Base-by-base conservation (phyloP, 2,329 filamentous ascomycete genomes). In the Epicoccum nigrum region DNA sequence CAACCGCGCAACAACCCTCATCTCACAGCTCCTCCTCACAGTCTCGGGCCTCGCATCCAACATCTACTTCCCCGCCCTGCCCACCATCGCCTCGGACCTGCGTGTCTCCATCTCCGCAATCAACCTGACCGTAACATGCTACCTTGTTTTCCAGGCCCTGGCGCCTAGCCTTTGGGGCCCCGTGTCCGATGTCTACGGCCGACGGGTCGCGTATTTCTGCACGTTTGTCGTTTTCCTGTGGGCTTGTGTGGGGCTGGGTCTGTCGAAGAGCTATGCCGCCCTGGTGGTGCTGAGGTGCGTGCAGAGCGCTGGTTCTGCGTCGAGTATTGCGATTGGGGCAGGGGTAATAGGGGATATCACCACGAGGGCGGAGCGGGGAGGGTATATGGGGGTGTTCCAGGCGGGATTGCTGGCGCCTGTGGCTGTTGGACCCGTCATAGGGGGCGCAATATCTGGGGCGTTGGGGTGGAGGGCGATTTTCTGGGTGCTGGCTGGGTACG, bases 391-490 rank as follows among this genome's bases (percentile, higher is more conserved):
- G 1, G 56, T 74, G 16, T 75, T 76, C 33, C 69, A 74, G 42
- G 71, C 69, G 4, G 74, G 74, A 0, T 38, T 74, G 7, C 56
- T 76, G 1, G 62, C 70, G 3, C 69, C 71, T 9, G 60, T 71
- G 5, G 76, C 78, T 0, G 53, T 83, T 7, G 79, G 77, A 0
- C 81, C 82, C 0, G 73, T 81, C 0, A 75, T 83, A 19, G 81
- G 81, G 0, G 81, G 81, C 7, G 62, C 77, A 0, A 54, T 83
- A 0, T 71, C 75, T 0, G 74, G 79, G 39, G 73, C 74, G 32
- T 58, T 82, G 0, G 81, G 80, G 0, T 83, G 81, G 80, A 68
- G 74, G 31, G 72, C 74, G 1, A 76, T 83, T 6, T 84, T 83
- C 55, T 83, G 80, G 79, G 80, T 82, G 50, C 69, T 84, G 4